Percentiles rank a stretch among this genome's conserved stretches.
phyloP scores from a whole-genome alignment of 2,329 filamentous ascomycete species.

The Aspergillus pseudotamarii region DNA sequence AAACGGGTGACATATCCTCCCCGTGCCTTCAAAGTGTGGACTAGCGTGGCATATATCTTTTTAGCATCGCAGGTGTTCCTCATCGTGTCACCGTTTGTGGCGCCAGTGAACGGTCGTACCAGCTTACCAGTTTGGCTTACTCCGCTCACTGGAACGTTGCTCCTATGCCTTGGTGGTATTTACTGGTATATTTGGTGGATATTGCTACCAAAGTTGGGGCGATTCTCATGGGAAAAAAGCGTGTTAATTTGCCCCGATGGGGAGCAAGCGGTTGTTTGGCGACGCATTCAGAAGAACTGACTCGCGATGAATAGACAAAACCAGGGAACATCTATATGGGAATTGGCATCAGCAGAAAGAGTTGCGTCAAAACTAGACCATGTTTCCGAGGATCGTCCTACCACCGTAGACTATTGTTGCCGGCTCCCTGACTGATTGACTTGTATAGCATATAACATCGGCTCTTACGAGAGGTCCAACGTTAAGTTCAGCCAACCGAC shows the following conservation, averaged over 20 bases:
- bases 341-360: not conserved
- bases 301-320: not conserved
- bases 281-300: not conserved
- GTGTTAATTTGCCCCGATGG: not conserved
- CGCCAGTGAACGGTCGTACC: conserved; percentile 48
- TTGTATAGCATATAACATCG: too few species aligned
- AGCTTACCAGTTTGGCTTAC: conserved; percentile 54
- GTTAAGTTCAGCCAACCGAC: too few species aligned
- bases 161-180: conserved; percentile 48
- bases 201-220: not conserved
- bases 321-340: not conserved
- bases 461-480: too few species aligned
- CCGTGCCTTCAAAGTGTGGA: conserved; percentile 49
- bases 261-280: not conserved
- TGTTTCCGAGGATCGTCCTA: too few species aligned
- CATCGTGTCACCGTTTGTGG: conserved; percentile 60
- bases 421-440: too few species aligned
- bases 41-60: conserved; percentile 53
- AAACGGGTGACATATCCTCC: conserved; percentile 39
- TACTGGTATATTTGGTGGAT: conserved; percentile 42
- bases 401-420: too few species aligned
- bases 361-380: too few species aligned
- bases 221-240: not conserved
- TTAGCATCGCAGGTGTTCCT: conserved; percentile 64
- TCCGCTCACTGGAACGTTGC: conserved; percentile 51